These are phyloP conservation scores for Aspergillus ustus DNA, from an alignment of 2,329 filamentous ascomycete genomes.

Conservation along the genomic window DNA sequence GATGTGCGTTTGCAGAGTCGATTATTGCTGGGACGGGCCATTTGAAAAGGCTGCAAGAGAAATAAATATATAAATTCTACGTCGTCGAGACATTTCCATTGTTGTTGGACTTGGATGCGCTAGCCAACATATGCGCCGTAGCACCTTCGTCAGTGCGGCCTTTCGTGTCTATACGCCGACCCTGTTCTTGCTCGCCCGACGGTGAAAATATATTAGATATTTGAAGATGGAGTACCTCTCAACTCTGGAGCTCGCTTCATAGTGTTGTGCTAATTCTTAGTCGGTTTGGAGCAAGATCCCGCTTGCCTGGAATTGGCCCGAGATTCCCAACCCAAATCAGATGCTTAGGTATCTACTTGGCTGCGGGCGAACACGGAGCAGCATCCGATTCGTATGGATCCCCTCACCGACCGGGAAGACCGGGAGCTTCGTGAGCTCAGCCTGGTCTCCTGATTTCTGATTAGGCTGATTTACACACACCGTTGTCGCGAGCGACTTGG, in stretches of 20 bases:
- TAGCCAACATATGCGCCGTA: not conserved
- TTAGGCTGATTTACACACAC: not conserved
- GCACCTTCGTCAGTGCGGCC: not conserved
- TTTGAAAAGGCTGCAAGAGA: slow-evolving; percentile 24
- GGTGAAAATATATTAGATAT: not conserved
- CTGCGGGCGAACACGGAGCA: slow-evolving; percentile 6
- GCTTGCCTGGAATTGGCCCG: not conserved
- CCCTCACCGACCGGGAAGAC: not conserved
- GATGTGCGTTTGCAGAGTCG: slow-evolving; percentile 59
- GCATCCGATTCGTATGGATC: slow-evolving; percentile 5
- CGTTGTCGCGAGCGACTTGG: slow-evolving; percentile 9
- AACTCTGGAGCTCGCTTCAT: not conserved
- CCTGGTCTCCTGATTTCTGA: slow-evolving; percentile 4
- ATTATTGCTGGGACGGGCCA: slow-evolving; percentile 44
- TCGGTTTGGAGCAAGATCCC: not conserved
- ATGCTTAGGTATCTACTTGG: not conserved
- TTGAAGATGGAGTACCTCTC: not conserved
- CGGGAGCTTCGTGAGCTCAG: not conserved
- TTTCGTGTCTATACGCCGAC: not conserved
- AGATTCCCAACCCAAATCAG: not conserved
- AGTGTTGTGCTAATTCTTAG: not conserved
- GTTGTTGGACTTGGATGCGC: not conserved
- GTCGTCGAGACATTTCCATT: not conserved
- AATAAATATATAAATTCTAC: not conserved
- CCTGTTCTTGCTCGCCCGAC: not conserved